A percentile compares a stretch with the other conserved stretches of the same genome.
Conservation (phyloP, 2,329 filamentous ascomycete genomes). For the Coniella vitis region DNA sequence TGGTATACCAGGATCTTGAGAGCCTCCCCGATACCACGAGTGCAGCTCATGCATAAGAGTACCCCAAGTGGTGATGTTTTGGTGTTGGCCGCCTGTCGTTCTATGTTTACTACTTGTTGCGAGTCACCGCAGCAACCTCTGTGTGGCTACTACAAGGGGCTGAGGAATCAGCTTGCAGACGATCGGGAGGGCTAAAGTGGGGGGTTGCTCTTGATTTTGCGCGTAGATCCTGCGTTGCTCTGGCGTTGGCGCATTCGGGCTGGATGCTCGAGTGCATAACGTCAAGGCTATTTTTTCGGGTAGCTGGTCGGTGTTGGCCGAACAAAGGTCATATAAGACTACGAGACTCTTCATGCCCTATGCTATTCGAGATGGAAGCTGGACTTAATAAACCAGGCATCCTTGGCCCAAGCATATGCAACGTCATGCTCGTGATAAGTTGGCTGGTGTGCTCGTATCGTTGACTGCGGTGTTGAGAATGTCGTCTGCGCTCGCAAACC, state of each 20-base stretch:
- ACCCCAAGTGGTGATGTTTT: too few species aligned
- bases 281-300: background rate
- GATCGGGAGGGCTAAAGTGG: background rate
- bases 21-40: slow-evolving; percentile 26
- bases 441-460: too few species aligned
- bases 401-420: too few species aligned
- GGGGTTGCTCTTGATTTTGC: too few species aligned
- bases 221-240: background rate
- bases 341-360: background rate
- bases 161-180: background rate
- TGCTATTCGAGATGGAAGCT: too few species aligned
- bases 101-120: too few species aligned
- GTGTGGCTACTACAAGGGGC: background rate
- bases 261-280: background rate
- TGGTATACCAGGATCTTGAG: slow-evolving; percentile 57
- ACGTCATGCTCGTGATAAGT: too few species aligned
- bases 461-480: too few species aligned
- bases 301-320: background rate
- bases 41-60: slow-evolving; percentile 7
- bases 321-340: background rate
- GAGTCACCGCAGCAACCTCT: too few species aligned
- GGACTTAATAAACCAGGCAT: too few species aligned
- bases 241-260: background rate
- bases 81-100: background rate
- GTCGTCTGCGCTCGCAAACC: too few species aligned